Base-by-base conservation (phyloP, 306 rosid species). In the Acacia crassicarpa region DNA sequence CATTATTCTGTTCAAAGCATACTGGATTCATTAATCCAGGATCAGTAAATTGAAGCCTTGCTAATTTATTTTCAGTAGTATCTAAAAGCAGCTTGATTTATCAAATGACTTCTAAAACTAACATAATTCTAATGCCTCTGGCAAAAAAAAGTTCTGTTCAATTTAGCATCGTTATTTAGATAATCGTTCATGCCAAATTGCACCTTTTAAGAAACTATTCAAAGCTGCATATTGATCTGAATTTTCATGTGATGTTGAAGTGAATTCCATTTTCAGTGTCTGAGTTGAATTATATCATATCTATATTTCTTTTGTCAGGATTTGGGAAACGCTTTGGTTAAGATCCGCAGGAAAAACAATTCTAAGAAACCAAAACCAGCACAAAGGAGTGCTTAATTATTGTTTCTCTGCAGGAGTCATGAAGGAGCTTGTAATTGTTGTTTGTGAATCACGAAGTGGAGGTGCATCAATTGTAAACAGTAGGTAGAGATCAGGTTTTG, bases 301-400 rank as follows among this genome's bases (percentile, higher is more conserved):
- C 67, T 14, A 22, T 7, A 73, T 73, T 83, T 72, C 51, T n/a
- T 79, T 79, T 78, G 80, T 73, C 77, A 94, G 97, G 97, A 90
- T 86, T 81, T 95, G 93, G 92, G 84, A 56, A 91, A 86, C 25
- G 94, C 90, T 81, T 74, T 91, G 81, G 94, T 95, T 91, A 95
- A 95, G 95, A 81, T 95, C 80, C 97, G 97, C 22, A 90, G 85
- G 74, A 90, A 82, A 90, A 95, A 93, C 85, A 93, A 95, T 83
- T 95, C 97, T 6, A 94, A 93, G 91, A 94, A 90, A 90, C 92
- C 84, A 19, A 94, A 90, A 90, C 91, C 85, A 19, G 88, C 88
- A 8, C 89, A 78, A 79, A 81, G 83, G 83, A 75, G 49, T 51
- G 79, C 85, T 17, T 90, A 72, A 79, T 48, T 74, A 48, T 44